phyloP scores from a whole-genome alignment of 768 basidiomycete species.

The Russula earlei region DNA sequence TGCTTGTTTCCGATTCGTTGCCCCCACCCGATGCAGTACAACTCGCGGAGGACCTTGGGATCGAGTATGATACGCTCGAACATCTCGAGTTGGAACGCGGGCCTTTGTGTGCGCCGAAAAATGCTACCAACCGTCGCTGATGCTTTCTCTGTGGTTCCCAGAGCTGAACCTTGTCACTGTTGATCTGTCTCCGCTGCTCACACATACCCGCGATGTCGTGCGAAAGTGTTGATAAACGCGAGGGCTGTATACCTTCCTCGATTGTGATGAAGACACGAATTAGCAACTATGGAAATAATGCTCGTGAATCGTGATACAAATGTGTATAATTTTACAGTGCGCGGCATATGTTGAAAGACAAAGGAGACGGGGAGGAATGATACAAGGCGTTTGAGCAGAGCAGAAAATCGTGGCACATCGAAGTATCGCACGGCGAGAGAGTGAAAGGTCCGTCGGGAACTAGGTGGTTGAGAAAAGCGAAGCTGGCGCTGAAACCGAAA shows the following conservation, averaged over 20 bases:
- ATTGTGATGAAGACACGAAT: slow-evolving; percentile 10
- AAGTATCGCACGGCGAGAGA: not conserved
- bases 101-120: slow-evolving; percentile 35
- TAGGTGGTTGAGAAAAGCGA: not conserved
- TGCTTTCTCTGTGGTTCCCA: not conserved
- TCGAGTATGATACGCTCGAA: slow-evolving; percentile 70
- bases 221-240: not conserved
- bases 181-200: not conserved
- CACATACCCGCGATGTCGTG: too few relatives aligned
- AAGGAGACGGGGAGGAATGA: not conserved
- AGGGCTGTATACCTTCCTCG: not conserved
- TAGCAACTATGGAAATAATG: slow-evolving; percentile 8
- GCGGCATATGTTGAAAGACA: slow-evolving; percentile 3
- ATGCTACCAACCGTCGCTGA: slow-evolving; percentile 8
- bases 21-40: slow-evolving; percentile 52
- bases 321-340: slow-evolving; percentile 17
- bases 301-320: slow-evolving; percentile 19
- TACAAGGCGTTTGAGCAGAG: not conserved
- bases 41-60: slow-evolving; percentile 73
- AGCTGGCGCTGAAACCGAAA: slow-evolving; percentile 8
- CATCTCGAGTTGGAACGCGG: slow-evolving; percentile 57
- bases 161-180: too few relatives aligned
- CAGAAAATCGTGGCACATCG: not conserved
- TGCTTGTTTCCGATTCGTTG: slow-evolving; percentile 56
- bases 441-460: not conserved